Evolutionary conservation across 2,329 filamentous ascomycete species (phyloP).

Genomic region (Colletotrichum sp.): DNA sequence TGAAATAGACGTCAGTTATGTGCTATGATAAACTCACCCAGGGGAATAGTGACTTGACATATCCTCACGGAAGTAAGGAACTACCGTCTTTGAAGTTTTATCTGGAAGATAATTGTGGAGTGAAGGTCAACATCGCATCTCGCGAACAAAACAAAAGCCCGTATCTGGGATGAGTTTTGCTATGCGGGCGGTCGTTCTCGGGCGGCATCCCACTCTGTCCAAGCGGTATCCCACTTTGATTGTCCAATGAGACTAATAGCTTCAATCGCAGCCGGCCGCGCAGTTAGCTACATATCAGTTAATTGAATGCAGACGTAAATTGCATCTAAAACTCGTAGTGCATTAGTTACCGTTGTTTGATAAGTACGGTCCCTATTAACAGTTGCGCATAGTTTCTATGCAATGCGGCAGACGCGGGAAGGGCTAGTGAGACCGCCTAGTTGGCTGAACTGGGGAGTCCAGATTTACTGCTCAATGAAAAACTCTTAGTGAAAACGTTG

Average conservation of each 20-base stretch:
- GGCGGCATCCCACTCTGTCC: not conserved
- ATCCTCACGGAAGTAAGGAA: not conserved
- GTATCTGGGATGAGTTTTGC: not conserved
- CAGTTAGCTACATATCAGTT: fast-evolving
- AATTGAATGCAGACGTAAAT: not conserved
- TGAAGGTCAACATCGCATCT: not conserved
- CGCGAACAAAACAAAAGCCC: not conserved
- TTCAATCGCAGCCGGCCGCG: not conserved
- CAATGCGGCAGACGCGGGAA: not conserved
- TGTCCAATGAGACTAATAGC: not conserved
- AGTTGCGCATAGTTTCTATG: not conserved
- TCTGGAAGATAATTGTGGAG: fast-evolving
- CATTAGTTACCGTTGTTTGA: fast-evolving
- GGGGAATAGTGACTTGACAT: fast-evolving
- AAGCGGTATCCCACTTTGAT: not conserved
- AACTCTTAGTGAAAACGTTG: not conserved
- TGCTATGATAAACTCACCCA: not conserved
- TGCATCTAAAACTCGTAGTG: fast-evolving
- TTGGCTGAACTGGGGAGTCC: not conserved
- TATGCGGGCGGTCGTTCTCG: fast-evolving
- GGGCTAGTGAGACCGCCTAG: fast-evolving
- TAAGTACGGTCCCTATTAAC: fast-evolving
- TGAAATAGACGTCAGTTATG: not conserved
- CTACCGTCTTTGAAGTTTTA: fast-evolving
- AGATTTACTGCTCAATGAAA: not conserved